Evolutionary conservation across 2,329 filamentous ascomycete genomes (phyloP), one percentile per base, ranked within the genome.

Genomic region (Berkeleyomyces basicola): DNA sequence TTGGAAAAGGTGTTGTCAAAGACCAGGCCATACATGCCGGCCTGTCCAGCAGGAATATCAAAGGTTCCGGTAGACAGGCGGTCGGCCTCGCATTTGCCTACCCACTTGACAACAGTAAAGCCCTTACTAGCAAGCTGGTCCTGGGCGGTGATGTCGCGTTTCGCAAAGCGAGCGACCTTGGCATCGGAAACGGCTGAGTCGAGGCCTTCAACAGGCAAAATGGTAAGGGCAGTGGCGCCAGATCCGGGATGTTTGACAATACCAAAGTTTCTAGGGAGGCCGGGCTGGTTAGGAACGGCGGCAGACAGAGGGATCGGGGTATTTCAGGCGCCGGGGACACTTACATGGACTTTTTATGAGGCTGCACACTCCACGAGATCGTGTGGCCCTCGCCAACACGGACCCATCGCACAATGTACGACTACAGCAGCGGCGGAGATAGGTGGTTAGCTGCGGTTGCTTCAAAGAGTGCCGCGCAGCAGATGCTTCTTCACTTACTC

Each of bases 1-100:
- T 96, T 97, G 65, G 91, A 96, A 72, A 99, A 99, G 37, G 93
- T 99, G 71, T 99, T 99, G 81, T 99, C 93, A 70, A 99, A 96
- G 40, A 97, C 90, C 65, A 99, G 78, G 63, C 91, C 93, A 71
- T 95, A 99, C 83, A 96, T 96, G 70, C 93, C 93, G 33, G 85
- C 88, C 66, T 93, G 84, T 42, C 83, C 84, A 6, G 77, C 70
- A 0, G 77, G 77, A 33, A 97, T 88, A 70, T 96, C 87, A 71
- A 90, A 89, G 23, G 86, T 93, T 40, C 92, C 93, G 73, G 92
- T 90, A 23, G 89, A 88, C 59, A 96, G 90, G 76, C 93, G 92
- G 76, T 97, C 92, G 44, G 93, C 91, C 74, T 97, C 92, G 73
- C 90, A 97, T 78, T 92, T 96, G 47, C 93, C 93, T 67, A 87